phyloP scores from a whole-genome alignment of 345 rosid genomes.

The Cochlearia excelsa region DNA sequence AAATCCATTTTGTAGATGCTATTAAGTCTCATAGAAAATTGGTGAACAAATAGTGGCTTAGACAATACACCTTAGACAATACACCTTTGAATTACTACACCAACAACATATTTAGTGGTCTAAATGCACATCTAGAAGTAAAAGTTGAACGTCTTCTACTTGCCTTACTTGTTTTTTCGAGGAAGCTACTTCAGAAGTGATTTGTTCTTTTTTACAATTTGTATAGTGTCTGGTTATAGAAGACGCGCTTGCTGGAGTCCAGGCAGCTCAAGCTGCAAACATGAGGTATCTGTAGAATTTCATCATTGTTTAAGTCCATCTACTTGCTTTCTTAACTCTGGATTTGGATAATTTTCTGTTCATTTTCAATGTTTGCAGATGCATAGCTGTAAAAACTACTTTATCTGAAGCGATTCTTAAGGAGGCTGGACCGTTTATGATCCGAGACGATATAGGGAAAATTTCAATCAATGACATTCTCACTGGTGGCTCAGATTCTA shows the following conservation, averaged over 20 bases:
- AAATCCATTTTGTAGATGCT: too few relatives aligned
- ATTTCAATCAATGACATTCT: slow-evolving; percentile 81
- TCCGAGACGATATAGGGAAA: slow-evolving; percentile 70
- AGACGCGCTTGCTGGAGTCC: slow-evolving; percentile 96
- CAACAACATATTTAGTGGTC: too few relatives aligned
- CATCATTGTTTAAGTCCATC: background rate
- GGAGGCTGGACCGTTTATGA: slow-evolving; percentile 64
- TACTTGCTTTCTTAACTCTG: slow-evolving; percentile 8
- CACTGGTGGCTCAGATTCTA: slow-evolving; percentile 68
- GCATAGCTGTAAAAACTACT: slow-evolving; percentile 88
- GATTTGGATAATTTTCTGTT: slow-evolving; percentile 15
- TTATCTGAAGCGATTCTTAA: slow-evolving; percentile 61
- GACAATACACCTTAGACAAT: too few relatives aligned
- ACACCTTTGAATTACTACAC: too few relatives aligned
- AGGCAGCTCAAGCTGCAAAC: slow-evolving; percentile 89
- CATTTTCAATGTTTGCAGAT: slow-evolving; percentile 53
- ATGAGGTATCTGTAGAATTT: slow-evolving; percentile 60
- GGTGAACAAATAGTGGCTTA: too few relatives aligned
- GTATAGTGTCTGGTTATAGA: slow-evolving; percentile 84
- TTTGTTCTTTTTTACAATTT: slow-evolving; percentile 15
- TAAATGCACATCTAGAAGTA: too few relatives aligned
- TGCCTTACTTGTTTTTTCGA: slow-evolving; percentile 5
- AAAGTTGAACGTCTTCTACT: too few relatives aligned
- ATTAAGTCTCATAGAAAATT: too few relatives aligned
- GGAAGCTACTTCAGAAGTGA: slow-evolving; percentile 17